Conservation (phyloP, 345 rosid species). For the Nephelium lappaceum region DNA sequence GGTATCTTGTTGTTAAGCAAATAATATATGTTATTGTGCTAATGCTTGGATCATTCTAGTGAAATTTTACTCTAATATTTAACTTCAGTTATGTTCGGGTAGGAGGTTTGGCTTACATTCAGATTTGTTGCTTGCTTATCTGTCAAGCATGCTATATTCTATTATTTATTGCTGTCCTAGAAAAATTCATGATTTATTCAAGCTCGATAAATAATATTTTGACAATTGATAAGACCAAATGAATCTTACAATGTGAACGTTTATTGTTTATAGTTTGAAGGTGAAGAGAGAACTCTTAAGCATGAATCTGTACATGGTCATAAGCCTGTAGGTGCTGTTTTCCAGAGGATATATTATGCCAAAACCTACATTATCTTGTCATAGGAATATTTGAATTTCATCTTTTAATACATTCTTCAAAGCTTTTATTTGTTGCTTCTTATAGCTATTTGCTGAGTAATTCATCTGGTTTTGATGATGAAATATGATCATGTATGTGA, state of each 20-base stretch:
- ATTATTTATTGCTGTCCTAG: not conserved
- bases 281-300: not conserved
- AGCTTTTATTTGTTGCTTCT: constrained; percentile 12
- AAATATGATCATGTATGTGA: not conserved
- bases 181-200: too few species aligned
- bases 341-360: not conserved
- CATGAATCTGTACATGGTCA: not conserved
- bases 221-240: too few species aligned
- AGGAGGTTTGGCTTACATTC: not conserved
- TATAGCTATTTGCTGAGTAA: constrained; percentile 6
- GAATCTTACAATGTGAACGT: too few species aligned
- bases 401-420: constrained; percentile 3
- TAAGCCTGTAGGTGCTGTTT: not conserved
- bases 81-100: not conserved
- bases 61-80: constrained; percentile 5
- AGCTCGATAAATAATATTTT: too few species aligned
- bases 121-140: constrained; percentile 4
- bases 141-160: constrained; percentile 15
- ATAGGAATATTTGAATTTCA: not conserved
- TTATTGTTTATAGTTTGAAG: constrained; percentile 1
- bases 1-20: constrained; percentile 19
- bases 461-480: not conserved
- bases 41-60: constrained; percentile 10
- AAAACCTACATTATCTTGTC: constrained; percentile 6
- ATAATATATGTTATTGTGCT: not conserved